phyloP scores from a whole-genome alignment of 495 filamentous ascomycete species.

The Hypoxylon intermedium region DNA sequence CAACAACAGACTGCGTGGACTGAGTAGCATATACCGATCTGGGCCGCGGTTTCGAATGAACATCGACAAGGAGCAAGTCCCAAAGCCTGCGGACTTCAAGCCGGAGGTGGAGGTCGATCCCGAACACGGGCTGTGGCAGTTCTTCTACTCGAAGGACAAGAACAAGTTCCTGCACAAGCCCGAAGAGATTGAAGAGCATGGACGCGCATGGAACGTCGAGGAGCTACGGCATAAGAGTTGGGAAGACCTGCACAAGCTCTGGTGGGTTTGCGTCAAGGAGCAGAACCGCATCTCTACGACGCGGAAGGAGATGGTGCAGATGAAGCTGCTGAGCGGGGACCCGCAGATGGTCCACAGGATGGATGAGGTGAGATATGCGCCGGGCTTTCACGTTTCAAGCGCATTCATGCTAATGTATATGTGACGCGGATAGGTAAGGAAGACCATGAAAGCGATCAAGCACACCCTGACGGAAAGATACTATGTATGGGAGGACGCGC shows the following conservation, averaged over 20 bases:
- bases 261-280: conserved; percentile 96
- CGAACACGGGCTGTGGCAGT: conserved; percentile 91
- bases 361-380: conserved; percentile 60
- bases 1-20: conserved; percentile 73
- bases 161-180: conserved; percentile 70
- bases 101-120: conserved; percentile 64
- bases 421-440: conserved; percentile 60
- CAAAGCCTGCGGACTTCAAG: conserved; percentile 69
- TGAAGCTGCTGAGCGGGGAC: conserved; percentile 72
- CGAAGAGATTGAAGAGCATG: conserved; percentile 69
- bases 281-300: conserved; percentile 88
- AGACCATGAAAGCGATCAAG: conserved; percentile 80
- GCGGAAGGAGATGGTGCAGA: conserved; percentile 65
- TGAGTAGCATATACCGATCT: conserved; percentile 78
- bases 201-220: conserved; percentile 83
- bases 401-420: conserved; percentile 9
- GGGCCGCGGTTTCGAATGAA: conserved; percentile 74
- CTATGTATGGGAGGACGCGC: conserved; percentile 89
- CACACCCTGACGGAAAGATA: conserved; percentile 84
- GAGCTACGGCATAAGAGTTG: conserved; percentile 89
- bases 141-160: conserved; percentile 75
- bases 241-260: conserved; percentile 90
- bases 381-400: not conserved
- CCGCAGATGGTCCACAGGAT: conserved; percentile 67
- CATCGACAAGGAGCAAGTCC: conserved; percentile 73